Evolutionary conservation across 371 early-diverging fungal species (phyloP), one percentile per base, ranked within the genome.

Genomic region (Lichtheimia ramosa): DNA sequence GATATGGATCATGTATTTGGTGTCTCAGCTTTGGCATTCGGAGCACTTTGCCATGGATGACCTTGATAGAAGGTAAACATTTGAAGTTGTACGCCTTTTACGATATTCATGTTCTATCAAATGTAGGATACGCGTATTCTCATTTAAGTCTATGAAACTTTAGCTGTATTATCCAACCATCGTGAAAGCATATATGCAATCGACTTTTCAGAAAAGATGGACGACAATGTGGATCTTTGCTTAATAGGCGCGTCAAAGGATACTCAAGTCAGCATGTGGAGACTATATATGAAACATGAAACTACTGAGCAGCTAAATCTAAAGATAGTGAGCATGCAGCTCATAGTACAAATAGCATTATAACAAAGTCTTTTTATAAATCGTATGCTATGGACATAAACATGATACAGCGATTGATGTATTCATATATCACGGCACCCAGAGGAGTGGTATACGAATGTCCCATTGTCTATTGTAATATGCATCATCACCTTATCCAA

Each of bases 201-300:
- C 18, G 70, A 63, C 39, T 79, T 81, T 59, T 65, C 48, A 8
- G 42, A 40, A 2, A 34, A 27, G 0, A 12, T 28, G 16, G 21
- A 51, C 21, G 24, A 63, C 23, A 53, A 34, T 8, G 34, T 43
- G 10, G 55, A 72, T 15, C 73, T 72, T 61, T 83, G 73, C 70
- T 28, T 83, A 27, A 55, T 79, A 15, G 73, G 62, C 20, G 70
- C 69, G 34, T 71, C 78, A 40, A 73, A 81, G 56, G 81, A 79
- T 55, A 42, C 63, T 8, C 74, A 78, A 34, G 76, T 83, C 66
- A 79, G 79, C 63, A 58, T 81, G 52, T 83, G 83, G 83, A 64
- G 56, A 25, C 68, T 81, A 20, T 83, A 71, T 83, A 58, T 66
- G 6, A 7, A 25, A 1, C 8, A 51, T n/a, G 27, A 51, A 4